Percentiles rank a stretch among this genome's conserved stretches.
Conservation (phyloP, 495 filamentous ascomycete genomes). For the Penicillium desertorum region DNA sequence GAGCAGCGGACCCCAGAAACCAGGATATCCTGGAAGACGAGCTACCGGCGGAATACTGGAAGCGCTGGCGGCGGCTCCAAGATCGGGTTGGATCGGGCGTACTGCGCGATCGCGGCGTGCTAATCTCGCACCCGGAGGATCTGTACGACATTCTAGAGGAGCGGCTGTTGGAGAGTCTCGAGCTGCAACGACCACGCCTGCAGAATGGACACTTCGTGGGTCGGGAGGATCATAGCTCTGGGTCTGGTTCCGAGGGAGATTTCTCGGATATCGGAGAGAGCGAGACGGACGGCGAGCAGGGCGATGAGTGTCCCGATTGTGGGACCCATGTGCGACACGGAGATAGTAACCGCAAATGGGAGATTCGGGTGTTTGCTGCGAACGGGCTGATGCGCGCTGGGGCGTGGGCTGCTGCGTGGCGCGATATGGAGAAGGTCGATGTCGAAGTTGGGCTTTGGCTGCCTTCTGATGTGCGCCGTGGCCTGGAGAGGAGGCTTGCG, state of each 20-base stretch:
- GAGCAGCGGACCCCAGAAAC: slow-evolving; percentile 44
- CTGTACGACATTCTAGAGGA: slow-evolving; percentile 93
- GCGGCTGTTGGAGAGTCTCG: slow-evolving; percentile 81
- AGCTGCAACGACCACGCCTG: slow-evolving; percentile 68
- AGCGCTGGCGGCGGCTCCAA: slow-evolving; percentile 71
- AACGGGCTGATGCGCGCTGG: slow-evolving; percentile 91
- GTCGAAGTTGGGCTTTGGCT: slow-evolving; percentile 81
- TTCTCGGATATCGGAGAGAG: slow-evolving; percentile 33
- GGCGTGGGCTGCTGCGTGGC: slow-evolving; percentile 92
- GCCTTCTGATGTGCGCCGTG: slow-evolving; percentile 50
- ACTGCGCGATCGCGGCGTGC: slow-evolving; percentile 72
- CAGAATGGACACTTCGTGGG: slow-evolving; percentile 73
- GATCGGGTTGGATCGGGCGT: slow-evolving; percentile 74
- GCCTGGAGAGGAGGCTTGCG: slow-evolving; percentile 44
- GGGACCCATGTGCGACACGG: slow-evolving; percentile 53
- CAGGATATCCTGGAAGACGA: slow-evolving; percentile 55
- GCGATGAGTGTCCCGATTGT: slow-evolving; percentile 59
- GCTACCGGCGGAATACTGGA: slow-evolving; percentile 58
- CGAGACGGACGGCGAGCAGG: slow-evolving; percentile 39
- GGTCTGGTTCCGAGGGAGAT: slow-evolving; percentile 38
- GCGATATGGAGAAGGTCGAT: slow-evolving; percentile 96
- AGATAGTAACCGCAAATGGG: slow-evolving; percentile 61
- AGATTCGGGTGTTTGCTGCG: slow-evolving; percentile 85
- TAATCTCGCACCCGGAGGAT: slow-evolving; percentile 85
- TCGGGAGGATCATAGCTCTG: slow-evolving; percentile 32